Conservation (phyloP, 352 stramenopile genomes). For the Globisporangium sylvaticum region DNA sequence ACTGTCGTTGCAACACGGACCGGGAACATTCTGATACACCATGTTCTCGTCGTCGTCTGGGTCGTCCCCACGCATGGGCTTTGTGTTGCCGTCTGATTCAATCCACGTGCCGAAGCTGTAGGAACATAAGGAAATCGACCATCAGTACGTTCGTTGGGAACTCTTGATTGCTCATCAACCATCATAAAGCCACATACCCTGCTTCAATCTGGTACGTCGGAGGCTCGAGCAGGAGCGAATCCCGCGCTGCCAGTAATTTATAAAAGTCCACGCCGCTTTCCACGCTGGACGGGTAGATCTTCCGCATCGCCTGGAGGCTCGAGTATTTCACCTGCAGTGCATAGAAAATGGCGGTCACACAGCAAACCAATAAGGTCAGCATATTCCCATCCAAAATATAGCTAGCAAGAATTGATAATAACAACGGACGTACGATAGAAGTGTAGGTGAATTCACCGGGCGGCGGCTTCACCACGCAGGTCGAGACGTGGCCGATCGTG, state of each 20-base stretch:
- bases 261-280: slow-evolving; percentile 73
- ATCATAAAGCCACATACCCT: slow-evolving; percentile 27
- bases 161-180: background rate
- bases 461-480: slow-evolving; percentile 72
- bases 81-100: slow-evolving; percentile 74
- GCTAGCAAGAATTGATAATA: too few species aligned
- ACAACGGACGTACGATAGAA: slow-evolving; percentile 47
- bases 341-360: background rate
- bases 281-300: slow-evolving; percentile 66
- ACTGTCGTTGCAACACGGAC: slow-evolving; percentile 76
- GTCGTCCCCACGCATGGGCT: slow-evolving; percentile 71
- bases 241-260: slow-evolving; percentile 67
- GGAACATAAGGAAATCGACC: background rate
- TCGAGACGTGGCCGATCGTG: slow-evolving; percentile 75
- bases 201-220: slow-evolving; percentile 84
- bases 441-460: slow-evolving; percentile 77
- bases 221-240: slow-evolving; percentile 72
- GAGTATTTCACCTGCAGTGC: slow-evolving; percentile 69
- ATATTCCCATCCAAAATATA: background rate
- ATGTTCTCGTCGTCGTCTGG: slow-evolving; percentile 58
- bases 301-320: slow-evolving; percentile 60
- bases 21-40: slow-evolving; percentile 73
- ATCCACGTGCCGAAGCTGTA: slow-evolving; percentile 79
- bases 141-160: background rate
- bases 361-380: background rate